These are phyloP conservation scores for Pleurotus djamor DNA, from an alignment of 768 basidiomycete species.

Conservation along the genomic window DNA sequence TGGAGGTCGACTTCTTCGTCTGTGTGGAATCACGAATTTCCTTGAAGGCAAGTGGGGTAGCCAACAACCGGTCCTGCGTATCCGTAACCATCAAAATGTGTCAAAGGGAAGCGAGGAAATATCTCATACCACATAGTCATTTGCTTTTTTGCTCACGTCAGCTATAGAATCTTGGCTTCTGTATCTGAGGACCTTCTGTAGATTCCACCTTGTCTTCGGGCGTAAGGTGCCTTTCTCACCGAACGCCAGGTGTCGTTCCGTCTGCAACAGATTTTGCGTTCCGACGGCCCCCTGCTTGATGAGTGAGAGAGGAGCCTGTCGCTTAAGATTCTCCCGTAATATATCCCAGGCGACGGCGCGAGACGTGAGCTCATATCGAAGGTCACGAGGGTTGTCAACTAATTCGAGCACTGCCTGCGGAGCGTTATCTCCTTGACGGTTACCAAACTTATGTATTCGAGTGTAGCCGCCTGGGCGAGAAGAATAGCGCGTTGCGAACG, in stretches of 20 bases:
- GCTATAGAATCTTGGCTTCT: conserved; percentile 42
- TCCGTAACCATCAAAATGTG: conserved; percentile 9
- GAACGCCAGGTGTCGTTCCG: conserved; percentile 40
- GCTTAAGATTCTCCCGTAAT: conserved; percentile 51
- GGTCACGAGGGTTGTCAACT: conserved; percentile 91
- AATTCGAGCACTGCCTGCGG: conserved; percentile 89
- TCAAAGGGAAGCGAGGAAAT: conserved; percentile 5
- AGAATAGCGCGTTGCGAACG: conserved; percentile 79
- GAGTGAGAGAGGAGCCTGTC: conserved; percentile 38
- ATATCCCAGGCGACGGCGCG: conserved; percentile 87
- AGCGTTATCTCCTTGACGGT: conserved; percentile 89
- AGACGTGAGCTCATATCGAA: conserved; percentile 87
- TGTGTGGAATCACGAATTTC: conserved; percentile 42
- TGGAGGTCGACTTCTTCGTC: conserved; percentile 22
- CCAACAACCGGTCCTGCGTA: conserved; percentile 63
- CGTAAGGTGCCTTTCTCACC: conserved; percentile 44
- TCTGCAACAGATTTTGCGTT: conserved; percentile 42
- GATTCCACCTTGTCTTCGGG: conserved; percentile 68
- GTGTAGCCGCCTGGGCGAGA: conserved; percentile 92
- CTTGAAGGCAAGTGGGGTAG: conserved; percentile 55
- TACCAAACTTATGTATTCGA: conserved; percentile 89
- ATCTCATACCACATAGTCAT: conserved; percentile 62
- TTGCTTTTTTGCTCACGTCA: conserved; percentile 54
- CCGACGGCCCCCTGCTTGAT: conserved; percentile 50
- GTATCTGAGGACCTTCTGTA: conserved; percentile 71